Base-by-base conservation (phyloP, 176 grass and related monocot genomes). In the Triticum dicoccoides region DNA sequence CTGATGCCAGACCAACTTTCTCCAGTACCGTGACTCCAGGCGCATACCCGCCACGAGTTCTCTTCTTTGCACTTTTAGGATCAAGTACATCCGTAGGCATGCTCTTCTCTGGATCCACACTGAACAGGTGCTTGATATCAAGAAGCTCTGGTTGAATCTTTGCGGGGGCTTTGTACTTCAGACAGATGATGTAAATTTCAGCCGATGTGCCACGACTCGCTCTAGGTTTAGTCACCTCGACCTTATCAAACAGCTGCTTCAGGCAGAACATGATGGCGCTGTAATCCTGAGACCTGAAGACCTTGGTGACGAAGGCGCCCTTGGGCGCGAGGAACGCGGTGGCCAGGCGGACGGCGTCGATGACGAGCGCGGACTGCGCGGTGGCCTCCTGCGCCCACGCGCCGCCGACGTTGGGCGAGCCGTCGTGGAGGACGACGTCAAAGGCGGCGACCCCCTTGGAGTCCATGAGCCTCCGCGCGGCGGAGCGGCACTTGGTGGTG, bases 241-340 rank as follows among this genome's bases (percentile, higher is more conserved):
- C 94, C 80, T 91, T 98, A n/a, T 96, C 90, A 84, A 98, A 98
- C 0, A 96, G 87, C 97, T 98, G 84, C 65, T 94, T 96, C 59
- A 99, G 92, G 42, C 97, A 99, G 86, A 89, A 96, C 77, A 96
- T 87, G 63, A 99, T 88, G 4, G 94, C 92, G 2, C 78, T 94
- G 82, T 96, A 99, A 80, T 99, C 97, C 59, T 99, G 97, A 14
- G 97, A 99, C 77, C 97, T 94, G 82, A 99, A 99, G 76, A 95
- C 95, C 92, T 98, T 98, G 24, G 94, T 96, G 67, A 98, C 52
- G 42, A 98, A 94, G 61, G 92, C 75, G 12, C 97, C 94, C 54
- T 80, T 94, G 7, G 97, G 97, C 29, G 92, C 87, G 42, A 99
- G 87, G 80, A 99, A 99, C 82, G 69, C 66, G 1, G 94, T 94